Evolutionary conservation across 2,329 filamentous ascomycete genomes (phyloP), one percentile per base, ranked within the genome.

Genomic region (Penicillium sp.): DNA sequence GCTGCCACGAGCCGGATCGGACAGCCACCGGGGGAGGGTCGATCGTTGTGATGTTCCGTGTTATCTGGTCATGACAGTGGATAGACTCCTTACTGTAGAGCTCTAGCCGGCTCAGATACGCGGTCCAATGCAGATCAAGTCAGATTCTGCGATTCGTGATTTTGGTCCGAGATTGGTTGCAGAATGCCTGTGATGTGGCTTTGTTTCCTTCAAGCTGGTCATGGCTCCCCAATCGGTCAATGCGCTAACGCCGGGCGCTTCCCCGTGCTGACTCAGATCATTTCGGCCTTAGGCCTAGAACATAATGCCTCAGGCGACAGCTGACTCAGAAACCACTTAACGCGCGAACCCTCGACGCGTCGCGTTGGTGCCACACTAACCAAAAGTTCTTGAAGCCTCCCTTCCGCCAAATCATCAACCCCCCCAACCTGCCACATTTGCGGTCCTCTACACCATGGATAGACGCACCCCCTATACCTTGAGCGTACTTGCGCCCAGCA

Each of bases 391-490:
- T 57, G 49, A 57, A 45, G 53, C 53, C 55, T 70, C 66, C 63
- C 58, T 61, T 66, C 27, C 52, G 52, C 53, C 53, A 45, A 59
- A 54, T 56, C 55, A 51, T 49, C 49, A 56, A 57, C 56, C 59
- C 57, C 50, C 50, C 58, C 58, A 56, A 59, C 59, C 53, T 53
- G 61, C 53, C 58, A 61, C 61, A 55, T 62, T 63, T 61, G 59
- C 65, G 41, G 36, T 31, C 27, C 50, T 15, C 6, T 49, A 56
- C 53, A 65, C 65, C 42, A 96, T 96, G 91, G 93, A 99, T 82
- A 85, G 88, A 70, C 89, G 91, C 79, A 92, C 91, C 61, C 87
- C 92, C 50, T 97, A 93, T 77, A 89, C 92, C 5, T 82, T 93
- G 67, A 93, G 89, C 70, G 87, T 97, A 61, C 91, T 91, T 68